phyloP scores from a whole-genome alignment of 495 filamentous ascomycete species.

The Lepidopterella palustris region DNA sequence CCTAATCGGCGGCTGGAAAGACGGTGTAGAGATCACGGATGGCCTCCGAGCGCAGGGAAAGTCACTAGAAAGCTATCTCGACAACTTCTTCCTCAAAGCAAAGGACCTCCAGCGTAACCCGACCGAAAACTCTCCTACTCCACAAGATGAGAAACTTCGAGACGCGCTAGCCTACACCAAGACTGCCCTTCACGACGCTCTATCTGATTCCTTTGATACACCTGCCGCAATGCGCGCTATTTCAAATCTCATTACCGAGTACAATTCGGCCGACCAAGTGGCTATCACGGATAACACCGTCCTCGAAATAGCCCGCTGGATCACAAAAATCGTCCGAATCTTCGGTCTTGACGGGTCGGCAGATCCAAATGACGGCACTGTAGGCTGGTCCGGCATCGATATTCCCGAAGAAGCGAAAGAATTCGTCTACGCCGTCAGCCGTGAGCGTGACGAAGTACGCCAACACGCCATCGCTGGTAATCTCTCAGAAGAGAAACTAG shows the following conservation, averaged over 20 bases:
- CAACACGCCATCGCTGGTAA: conserved; percentile 29
- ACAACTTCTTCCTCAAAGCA: conserved; percentile 86
- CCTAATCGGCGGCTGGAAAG: conserved; percentile 80
- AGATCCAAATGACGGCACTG: conserved; percentile 50
- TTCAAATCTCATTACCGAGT: conserved; percentile 64
- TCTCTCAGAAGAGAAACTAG: conserved; percentile 9
- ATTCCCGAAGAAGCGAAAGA: conserved; percentile 45
- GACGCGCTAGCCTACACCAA: conserved; percentile 57
- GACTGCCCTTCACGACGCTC: conserved; percentile 54
- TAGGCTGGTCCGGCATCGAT: conserved; percentile 79
- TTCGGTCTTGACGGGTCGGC: conserved; percentile 71
- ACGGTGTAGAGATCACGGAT: conserved; percentile 83
- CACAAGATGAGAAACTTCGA: conserved; percentile 28
- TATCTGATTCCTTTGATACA: conserved; percentile 89
- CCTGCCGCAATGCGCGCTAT: conserved; percentile 67
- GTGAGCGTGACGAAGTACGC: conserved; percentile 35
- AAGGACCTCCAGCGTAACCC: conserved; percentile 49
- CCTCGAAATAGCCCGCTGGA: conserved; percentile 60
- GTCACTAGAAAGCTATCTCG: conserved; percentile 74
- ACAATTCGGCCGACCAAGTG: conserved; percentile 50
- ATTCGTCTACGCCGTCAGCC: conserved; percentile 32
- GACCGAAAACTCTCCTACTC: conserved; percentile 4
- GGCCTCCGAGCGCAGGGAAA: conserved; percentile 67
- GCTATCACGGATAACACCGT: conserved; percentile 31
- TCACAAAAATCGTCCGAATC: conserved; percentile 75